Evolutionary conservation across 495 filamentous ascomycete species (phyloP).

Genomic region (Aspergillus mulundensis): DNA sequence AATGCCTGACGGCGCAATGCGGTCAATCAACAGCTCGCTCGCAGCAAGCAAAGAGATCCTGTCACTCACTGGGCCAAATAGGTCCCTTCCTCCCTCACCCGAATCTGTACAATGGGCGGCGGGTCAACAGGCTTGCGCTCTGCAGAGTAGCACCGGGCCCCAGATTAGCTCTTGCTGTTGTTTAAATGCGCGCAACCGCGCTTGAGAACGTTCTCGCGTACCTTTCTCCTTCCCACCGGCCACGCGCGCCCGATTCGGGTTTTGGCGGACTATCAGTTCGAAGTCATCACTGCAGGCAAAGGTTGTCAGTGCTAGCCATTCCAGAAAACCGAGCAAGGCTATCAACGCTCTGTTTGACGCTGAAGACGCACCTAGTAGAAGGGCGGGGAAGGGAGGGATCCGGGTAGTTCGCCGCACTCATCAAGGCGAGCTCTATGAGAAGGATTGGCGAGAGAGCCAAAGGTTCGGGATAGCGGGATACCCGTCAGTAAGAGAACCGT

Average conservation of each 20-base stretch:
- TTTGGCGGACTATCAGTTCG: conserved; percentile 62
- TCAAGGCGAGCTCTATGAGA: conserved; percentile 36
- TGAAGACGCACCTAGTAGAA: conserved; percentile 32
- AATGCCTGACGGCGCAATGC: conserved; percentile 49
- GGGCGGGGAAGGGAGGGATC: conserved; percentile 45
- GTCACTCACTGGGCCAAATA: conserved; percentile 69
- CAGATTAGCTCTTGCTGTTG: conserved; percentile 10
- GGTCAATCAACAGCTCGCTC: conserved; percentile 1
- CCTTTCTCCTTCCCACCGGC: conserved; percentile 71
- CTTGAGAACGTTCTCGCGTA: conserved; percentile 24
- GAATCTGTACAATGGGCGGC: conserved; percentile 85
- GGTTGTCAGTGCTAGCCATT: conserved; percentile 37
- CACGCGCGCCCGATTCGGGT: conserved; percentile 62
- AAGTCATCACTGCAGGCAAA: conserved; percentile 50
- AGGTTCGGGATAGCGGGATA: conserved; percentile 19
- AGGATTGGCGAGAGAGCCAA: conserved; percentile 24
- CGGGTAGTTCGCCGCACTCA: conserved; percentile 45
- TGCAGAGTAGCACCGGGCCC: conserved; percentile 29
- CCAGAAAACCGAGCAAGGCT: conserved; percentile 32
- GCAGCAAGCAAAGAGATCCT: background rate
- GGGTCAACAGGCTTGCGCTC: conserved; percentile 95
- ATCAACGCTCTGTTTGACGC: conserved; percentile 6
- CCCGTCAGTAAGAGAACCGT: conserved; percentile 19
- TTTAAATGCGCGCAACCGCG: background rate
- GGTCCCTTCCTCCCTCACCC: conserved; percentile 57